Conservation (phyloP, 2,329 filamentous ascomycete genomes). For the Fusarium sp. region DNA sequence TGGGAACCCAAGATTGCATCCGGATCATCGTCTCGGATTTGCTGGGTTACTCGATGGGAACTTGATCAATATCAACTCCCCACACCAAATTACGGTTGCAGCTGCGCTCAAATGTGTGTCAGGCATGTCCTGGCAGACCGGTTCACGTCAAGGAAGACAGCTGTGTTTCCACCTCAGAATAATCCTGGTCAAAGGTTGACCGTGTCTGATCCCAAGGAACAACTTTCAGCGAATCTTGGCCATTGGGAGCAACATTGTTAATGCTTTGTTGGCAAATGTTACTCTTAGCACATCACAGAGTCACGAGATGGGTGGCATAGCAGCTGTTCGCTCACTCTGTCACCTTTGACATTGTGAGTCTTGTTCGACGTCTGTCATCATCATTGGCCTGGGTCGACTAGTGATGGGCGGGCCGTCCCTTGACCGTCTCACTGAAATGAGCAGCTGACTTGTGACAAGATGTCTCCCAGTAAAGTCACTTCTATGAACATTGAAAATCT, state of each 20-base stretch:
- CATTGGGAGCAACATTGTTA: not conserved
- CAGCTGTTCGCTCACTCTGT: constrained; percentile 9
- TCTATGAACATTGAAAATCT: not conserved
- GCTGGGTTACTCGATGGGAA: constrained; percentile 30
- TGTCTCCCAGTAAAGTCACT: not conserved
- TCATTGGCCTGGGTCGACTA: constrained; percentile 25
- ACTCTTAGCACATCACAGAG: constrained; percentile 2
- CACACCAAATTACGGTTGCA: constrained; percentile 8
- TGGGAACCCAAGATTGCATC: constrained; percentile 39
- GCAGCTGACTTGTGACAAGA: constrained; percentile 29
- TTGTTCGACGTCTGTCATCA: constrained; percentile 8
- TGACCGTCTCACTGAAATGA: constrained; percentile 32
- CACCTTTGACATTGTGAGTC: not conserved
- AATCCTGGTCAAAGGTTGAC: constrained; percentile 2
- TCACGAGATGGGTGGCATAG: not conserved
- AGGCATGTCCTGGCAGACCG: constrained; percentile 17
- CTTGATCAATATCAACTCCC: constrained; percentile 23
- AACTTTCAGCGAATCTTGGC: not conserved
- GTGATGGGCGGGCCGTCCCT: constrained; percentile 43
- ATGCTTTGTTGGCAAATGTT: constrained; percentile 10
- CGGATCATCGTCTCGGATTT: constrained; percentile 34
- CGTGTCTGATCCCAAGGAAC: constrained; percentile 13
- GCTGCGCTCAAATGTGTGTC: not conserved
- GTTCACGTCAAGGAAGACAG: constrained; percentile 12
- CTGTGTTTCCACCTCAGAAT: constrained; percentile 15